A percentile compares a stretch with the other conserved stretches of the same genome.
Conservation (phyloP, 2,329 filamentous ascomycete species). For the Ophiocordyceps robertsii region DNA sequence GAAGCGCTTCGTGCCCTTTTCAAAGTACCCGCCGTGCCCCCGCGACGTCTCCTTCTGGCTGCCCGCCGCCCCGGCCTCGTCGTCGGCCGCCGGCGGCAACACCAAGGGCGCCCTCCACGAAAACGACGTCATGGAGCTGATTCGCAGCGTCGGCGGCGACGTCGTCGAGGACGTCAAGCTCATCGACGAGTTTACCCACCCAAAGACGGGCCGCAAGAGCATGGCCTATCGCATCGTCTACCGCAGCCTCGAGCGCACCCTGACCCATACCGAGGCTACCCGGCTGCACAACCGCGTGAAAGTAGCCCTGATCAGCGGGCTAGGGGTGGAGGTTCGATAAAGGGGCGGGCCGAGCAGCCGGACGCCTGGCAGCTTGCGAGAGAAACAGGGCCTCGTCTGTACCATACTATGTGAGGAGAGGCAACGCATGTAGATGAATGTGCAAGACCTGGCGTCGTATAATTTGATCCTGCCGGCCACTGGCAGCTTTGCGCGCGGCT, state of each 20-base stretch:
- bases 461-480: too few species aligned
- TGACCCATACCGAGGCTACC: slow-evolving; percentile 75
- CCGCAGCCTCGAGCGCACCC: slow-evolving; percentile 76
- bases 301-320: slow-evolving; percentile 47
- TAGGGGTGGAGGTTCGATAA: too few species aligned
- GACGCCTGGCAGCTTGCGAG: too few species aligned
- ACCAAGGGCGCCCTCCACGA: slow-evolving; percentile 40
- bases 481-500: too few species aligned
- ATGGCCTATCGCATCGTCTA: slow-evolving; percentile 91
- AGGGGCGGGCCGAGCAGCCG: too few species aligned
- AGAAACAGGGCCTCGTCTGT: too few species aligned
- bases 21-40: slow-evolving; percentile 76
- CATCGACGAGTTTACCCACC: slow-evolving; percentile 79
- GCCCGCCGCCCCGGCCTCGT: slow-evolving; percentile 13
- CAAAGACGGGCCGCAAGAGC: slow-evolving; percentile 70
- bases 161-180: slow-evolving; percentile 76
- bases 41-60: slow-evolving; percentile 97
- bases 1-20: slow-evolving; percentile 70
- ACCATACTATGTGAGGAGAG: too few species aligned
- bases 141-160: slow-evolving; percentile 70
- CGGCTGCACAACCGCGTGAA: slow-evolving; percentile 57
- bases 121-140: slow-evolving; percentile 95
- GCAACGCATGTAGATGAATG: too few species aligned
- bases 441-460: too few species aligned
- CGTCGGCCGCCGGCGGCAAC: slow-evolving; percentile 32